Percentiles rank a stretch among this genome's conserved stretches.
These are phyloP conservation scores for Xylaria sp. DNA, from an alignment of 2,329 filamentous ascomycete species.

Conservation along the genomic window DNA sequence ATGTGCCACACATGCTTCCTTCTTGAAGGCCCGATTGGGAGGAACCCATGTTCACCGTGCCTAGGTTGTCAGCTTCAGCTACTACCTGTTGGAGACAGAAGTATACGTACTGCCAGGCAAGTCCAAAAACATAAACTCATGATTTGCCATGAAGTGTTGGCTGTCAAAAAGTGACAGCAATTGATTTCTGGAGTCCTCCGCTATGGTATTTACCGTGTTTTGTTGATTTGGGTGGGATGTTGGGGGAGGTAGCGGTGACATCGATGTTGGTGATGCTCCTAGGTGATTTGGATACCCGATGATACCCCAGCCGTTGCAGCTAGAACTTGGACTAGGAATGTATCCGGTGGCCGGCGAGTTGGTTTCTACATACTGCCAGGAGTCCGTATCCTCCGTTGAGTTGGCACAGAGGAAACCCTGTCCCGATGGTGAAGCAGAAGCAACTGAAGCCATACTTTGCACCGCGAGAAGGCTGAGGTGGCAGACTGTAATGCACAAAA, in stretches of 20 bases:
- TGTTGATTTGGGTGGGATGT: slow-evolving; percentile 50
- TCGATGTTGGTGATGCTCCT: slow-evolving; percentile 50
- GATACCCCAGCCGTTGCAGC: slow-evolving; percentile 62
- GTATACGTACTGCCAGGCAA: slow-evolving; percentile 50
- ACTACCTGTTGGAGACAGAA: background rate
- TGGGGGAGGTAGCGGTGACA: slow-evolving; percentile 57
- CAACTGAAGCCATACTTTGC: slow-evolving; percentile 49
- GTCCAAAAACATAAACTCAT: slow-evolving; percentile 55
- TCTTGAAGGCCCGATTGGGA: slow-evolving; percentile 48
- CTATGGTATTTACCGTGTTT: slow-evolving; percentile 48
- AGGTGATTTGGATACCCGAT: slow-evolving; percentile 54
- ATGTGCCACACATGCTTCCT: slow-evolving; percentile 42
- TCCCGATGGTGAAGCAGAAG: slow-evolving; percentile 49
- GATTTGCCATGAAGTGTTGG: slow-evolving; percentile 53
- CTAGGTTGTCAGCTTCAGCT: slow-evolving; percentile 22
- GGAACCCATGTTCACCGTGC: slow-evolving; percentile 40
- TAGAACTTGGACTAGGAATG: slow-evolving; percentile 63
- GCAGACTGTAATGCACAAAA: slow-evolving; percentile 8
- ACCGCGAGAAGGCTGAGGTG: slow-evolving; percentile 6
- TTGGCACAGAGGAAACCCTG: slow-evolving; percentile 46
- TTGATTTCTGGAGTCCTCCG: slow-evolving; percentile 39
- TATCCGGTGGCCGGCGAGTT: slow-evolving; percentile 54
- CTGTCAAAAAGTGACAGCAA: slow-evolving; percentile 41
- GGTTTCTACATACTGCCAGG: slow-evolving; percentile 50
- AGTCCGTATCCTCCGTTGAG: slow-evolving; percentile 51